Percentiles rank a stretch among this genome's conserved stretches.
phyloP scores from a whole-genome alignment of 805 yeast genomes.

The Metschnikowia gelsemii region DNA sequence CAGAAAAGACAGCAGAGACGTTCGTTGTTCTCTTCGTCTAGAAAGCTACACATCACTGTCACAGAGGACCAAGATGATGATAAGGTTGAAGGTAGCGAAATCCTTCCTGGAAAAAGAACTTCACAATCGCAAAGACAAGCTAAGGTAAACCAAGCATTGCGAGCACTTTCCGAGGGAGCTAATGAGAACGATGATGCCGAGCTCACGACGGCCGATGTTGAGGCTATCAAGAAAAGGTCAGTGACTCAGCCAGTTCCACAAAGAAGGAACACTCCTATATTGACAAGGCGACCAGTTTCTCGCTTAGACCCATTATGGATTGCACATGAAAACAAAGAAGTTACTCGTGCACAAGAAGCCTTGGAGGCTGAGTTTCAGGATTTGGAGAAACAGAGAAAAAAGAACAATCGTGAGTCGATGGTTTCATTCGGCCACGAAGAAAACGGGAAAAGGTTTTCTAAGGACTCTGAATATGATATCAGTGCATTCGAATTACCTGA shows the following conservation, averaged over 20 bases:
- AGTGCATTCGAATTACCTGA: slow-evolving; percentile 36
- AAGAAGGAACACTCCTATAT: slow-evolving; percentile 34
- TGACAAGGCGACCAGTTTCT: slow-evolving; percentile 56
- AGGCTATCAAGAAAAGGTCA: slow-evolving; percentile 44
- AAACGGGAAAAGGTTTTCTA: slow-evolving; percentile 20
- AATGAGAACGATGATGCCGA: slow-evolving; percentile 27
- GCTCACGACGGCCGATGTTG: slow-evolving; percentile 47
- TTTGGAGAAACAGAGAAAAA: slow-evolving; percentile 17
- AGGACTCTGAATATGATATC: slow-evolving; percentile 16
- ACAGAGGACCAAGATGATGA: slow-evolving; percentile 28
- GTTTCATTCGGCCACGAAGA: slow-evolving; percentile 31
- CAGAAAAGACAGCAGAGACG: slow-evolving; percentile 42
- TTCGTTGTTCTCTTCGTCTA: slow-evolving; percentile 39
- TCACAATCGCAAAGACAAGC: slow-evolving; percentile 39
- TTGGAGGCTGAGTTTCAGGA: slow-evolving; percentile 36
- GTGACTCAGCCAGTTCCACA: slow-evolving; percentile 42
- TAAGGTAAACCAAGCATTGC: slow-evolving; percentile 25
- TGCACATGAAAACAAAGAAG: slow-evolving; percentile 49
- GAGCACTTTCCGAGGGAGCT: slow-evolving; percentile 38
- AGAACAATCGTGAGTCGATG: slow-evolving; percentile 33
- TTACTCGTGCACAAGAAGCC: slow-evolving; percentile 44
- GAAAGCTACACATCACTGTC: slow-evolving; percentile 36
- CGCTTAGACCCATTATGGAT: slow-evolving; percentile 56
- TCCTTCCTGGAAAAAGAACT: slow-evolving; percentile 36
- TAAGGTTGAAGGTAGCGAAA: slow-evolving; percentile 14